Evolutionary conservation across 805 yeast genomes (phyloP).

Genomic region (Ogataea paraovalis): DNA sequence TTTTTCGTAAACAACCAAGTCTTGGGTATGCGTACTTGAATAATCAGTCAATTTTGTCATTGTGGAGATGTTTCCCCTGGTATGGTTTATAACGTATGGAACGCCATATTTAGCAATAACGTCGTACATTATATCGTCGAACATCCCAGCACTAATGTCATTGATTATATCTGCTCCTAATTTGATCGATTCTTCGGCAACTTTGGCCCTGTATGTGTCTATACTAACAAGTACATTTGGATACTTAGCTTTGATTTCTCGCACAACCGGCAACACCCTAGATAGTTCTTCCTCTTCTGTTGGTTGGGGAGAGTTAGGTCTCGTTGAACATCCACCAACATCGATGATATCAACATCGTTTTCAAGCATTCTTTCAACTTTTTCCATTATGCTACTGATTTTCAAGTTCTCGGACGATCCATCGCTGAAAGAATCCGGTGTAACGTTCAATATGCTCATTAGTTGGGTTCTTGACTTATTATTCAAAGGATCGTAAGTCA

Average conservation of each 20-base stretch:
- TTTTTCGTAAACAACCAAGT: conserved; percentile 13
- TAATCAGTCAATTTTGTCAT: conserved; percentile 65
- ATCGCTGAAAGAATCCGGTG: conserved; percentile 95
- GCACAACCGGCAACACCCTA: conserved; percentile 68
- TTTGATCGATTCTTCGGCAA: conserved; percentile 63
- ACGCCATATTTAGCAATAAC: conserved; percentile 69
- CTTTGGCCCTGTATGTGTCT: conserved; percentile 80
- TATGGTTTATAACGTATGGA: conserved; percentile 79
- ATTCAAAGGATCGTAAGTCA: conserved; percentile 43
- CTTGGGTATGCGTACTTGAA: conserved; percentile 29
- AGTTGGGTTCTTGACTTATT: conserved; percentile 51
- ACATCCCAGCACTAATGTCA: conserved; percentile 79
- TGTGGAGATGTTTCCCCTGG: conserved; percentile 74
- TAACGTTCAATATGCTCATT: conserved; percentile 86
- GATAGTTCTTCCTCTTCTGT: conserved; percentile 59
- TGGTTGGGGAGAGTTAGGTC: conserved; percentile 74
- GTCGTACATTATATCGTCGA: conserved; percentile 61
- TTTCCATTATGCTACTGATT: conserved; percentile 38
- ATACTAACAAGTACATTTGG: conserved; percentile 57
- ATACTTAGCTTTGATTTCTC: conserved; percentile 46
- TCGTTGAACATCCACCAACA: conserved; percentile 91
- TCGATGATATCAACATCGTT: conserved; percentile 78
- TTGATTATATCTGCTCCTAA: conserved; percentile 91
- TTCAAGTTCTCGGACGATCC: conserved; percentile 53
- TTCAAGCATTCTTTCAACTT: conserved; percentile 46